Percentiles rank a stretch among this genome's conserved stretches.
Conservation (phyloP, 768 basidiomycete genomes). For the Paxillus involutus region DNA sequence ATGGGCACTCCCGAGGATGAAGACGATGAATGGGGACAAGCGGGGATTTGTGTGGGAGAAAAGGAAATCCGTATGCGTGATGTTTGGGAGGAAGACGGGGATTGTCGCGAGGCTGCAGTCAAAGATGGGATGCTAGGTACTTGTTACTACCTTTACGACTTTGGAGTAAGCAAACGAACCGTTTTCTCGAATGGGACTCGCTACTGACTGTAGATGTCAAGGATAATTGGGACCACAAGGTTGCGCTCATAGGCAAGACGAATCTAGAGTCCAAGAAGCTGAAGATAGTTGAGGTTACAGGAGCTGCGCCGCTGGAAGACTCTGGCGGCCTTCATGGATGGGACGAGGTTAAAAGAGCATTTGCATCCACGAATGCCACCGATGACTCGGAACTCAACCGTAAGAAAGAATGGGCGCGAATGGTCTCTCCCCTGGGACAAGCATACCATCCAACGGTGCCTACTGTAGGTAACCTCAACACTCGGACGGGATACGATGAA, state of each 20-base stretch:
- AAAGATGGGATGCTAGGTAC: slow-evolving; percentile 4
- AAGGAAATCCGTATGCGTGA: slow-evolving; percentile 8
- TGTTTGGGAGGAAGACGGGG: slow-evolving; percentile 9
- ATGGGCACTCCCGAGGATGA: slow-evolving; percentile 1
- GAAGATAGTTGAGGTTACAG: slow-evolving; percentile 1
- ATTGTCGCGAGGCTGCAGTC: not conserved
- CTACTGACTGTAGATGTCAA: not conserved
- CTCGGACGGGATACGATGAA: not conserved
- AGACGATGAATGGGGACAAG: slow-evolving; percentile 2
- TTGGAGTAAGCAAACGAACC: slow-evolving; percentile 11
- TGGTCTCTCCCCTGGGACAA: not conserved
- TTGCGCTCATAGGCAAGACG: not conserved
- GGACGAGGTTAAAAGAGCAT: slow-evolving; percentile 11
- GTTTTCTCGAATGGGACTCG: not conserved
- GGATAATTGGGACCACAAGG: slow-evolving; percentile 25
- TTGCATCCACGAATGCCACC: slow-evolving; percentile 1
- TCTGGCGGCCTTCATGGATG: slow-evolving; percentile 5
- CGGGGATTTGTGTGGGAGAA: slow-evolving; percentile 1
- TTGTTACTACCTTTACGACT: slow-evolving; percentile 22
- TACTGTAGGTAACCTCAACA: slow-evolving; percentile 2
- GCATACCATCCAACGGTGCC: slow-evolving; percentile 6
- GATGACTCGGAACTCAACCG: not conserved
- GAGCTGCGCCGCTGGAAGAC: slow-evolving; percentile 5
- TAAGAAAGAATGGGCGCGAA: not conserved
- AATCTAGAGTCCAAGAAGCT: not conserved